Evolutionary conservation across 805 yeast species (phyloP).

Genomic region (Wickerhamomyces bisporus): DNA sequence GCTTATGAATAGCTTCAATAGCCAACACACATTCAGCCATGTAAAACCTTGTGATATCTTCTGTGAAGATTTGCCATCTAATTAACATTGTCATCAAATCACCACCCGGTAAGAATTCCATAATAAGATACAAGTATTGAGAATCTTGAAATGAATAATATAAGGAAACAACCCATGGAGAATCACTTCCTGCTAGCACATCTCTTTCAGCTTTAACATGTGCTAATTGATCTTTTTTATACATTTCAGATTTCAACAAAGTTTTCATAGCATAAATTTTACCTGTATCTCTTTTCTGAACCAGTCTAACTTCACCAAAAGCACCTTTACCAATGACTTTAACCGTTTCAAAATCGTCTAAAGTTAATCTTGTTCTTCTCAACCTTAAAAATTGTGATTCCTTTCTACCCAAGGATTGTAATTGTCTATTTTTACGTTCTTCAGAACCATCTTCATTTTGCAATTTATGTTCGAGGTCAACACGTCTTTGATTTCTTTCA

Average conservation of each 20-base stretch:
- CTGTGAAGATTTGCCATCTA: constrained; percentile 88
- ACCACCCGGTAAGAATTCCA: constrained; percentile 99
- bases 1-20: constrained; percentile 86
- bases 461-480: constrained; percentile 79
- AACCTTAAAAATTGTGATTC: constrained; percentile 87
- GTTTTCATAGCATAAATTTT: constrained; percentile 95
- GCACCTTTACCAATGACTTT: constrained; percentile 99
- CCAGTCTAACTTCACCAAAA: constrained; percentile 94
- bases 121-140: constrained; percentile 86
- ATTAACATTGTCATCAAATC: constrained; percentile 92
- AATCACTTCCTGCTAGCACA: constrained; percentile 87
- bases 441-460: constrained; percentile 60
- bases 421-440: constrained; percentile 69
- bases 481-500: constrained; percentile 89
- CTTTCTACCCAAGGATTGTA: constrained; percentile 74
- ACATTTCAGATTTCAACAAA: constrained; percentile 75
- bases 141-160: constrained; percentile 93
- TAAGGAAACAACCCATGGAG: constrained; percentile 93
- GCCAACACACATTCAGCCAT: constrained; percentile 96
- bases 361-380: constrained; percentile 84
- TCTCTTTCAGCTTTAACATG: constrained; percentile 97
- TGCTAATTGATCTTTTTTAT: constrained; percentile 88
- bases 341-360: constrained; percentile 91
- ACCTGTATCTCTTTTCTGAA: constrained; percentile 88
- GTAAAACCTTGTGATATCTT: constrained; percentile 94